These are phyloP conservation scores for Crucihimalaya himalaica DNA, from an alignment of 345 rosid genomes.

Conservation along the genomic window DNA sequence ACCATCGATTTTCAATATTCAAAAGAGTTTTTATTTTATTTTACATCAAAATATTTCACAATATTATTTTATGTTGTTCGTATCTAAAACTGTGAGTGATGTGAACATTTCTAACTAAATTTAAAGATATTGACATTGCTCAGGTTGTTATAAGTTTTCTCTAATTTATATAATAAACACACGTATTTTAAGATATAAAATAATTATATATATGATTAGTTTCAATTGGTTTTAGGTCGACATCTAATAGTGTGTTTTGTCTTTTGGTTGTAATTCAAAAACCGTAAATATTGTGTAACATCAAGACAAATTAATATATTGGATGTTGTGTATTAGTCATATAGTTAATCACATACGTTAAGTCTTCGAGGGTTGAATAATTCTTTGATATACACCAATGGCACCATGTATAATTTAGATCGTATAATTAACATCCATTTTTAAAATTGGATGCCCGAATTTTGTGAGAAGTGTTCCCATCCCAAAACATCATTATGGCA, in stretches of 20 bases:
- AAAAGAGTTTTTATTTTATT: no score
- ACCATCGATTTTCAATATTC: no score
- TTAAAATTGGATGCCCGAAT: background rate
- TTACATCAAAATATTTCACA: no score
- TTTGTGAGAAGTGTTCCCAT: no score
- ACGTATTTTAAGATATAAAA: background rate
- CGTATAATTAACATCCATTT: background rate
- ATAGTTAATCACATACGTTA: background rate
- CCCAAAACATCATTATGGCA: no score
- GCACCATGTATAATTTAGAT: background rate
- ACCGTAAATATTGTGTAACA: background rate
- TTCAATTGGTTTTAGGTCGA: background rate
- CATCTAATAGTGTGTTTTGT: background rate
- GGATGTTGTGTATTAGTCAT: background rate
- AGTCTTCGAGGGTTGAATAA: background rate
- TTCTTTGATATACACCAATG: background rate
- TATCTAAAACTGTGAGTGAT: background rate
- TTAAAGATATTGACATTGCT: background rate
- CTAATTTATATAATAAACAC: background rate
- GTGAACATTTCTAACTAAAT: background rate
- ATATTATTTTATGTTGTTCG: background rate
- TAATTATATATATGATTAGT: background rate
- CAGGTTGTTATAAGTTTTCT: background rate
- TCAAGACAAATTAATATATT: background rate
- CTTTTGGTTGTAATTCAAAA: background rate